These are phyloP conservation scores for Kwoniella heveanensis DNA, from an alignment of 768 basidiomycete genomes.

Conservation along the genomic window DNA sequence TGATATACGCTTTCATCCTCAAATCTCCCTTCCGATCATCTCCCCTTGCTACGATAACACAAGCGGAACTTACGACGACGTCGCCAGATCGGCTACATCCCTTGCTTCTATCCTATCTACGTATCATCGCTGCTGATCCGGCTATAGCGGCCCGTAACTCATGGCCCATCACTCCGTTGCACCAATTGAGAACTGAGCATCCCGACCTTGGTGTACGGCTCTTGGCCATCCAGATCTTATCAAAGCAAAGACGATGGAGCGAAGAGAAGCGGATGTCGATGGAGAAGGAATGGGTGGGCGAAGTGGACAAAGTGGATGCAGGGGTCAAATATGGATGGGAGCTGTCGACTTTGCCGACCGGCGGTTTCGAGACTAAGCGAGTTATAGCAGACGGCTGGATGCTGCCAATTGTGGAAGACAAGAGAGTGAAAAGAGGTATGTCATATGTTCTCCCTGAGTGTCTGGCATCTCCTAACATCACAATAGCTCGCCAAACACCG, in stretches of 20 bases:
- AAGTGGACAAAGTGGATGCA: conserved; percentile 66
- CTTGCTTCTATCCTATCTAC: conserved; percentile 76
- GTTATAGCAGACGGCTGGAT: conserved; percentile 74
- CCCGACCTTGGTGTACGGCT: conserved; percentile 68
- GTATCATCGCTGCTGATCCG: conserved; percentile 74
- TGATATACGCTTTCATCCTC: conserved; percentile 32
- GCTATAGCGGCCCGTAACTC: conserved; percentile 65
- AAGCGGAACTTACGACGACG: conserved; percentile 50
- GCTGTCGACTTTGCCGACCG: conserved; percentile 15
- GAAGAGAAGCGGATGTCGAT: conserved; percentile 72
- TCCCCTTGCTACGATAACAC: conserved; percentile 60
- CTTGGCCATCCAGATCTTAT: conserved; percentile 76
- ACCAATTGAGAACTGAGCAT: conserved; percentile 61
- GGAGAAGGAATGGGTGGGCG: conserved; percentile 67
- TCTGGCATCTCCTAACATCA: background rate
- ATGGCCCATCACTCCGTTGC: conserved; percentile 64
- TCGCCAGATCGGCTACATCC: conserved; percentile 65
- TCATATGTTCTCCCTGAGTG: background rate
- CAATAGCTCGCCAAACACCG: conserved; percentile 9
- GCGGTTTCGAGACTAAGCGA: conserved; percentile 40
- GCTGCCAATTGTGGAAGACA: conserved; percentile 69
- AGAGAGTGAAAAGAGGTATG: conserved; percentile 62
- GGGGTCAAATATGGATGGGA: conserved; percentile 27
- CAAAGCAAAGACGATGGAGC: conserved; percentile 73
- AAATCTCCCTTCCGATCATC: conserved; percentile 35